These are phyloP conservation scores for Aspergillus sp. DNA, from an alignment of 2,329 filamentous ascomycete species.

Conservation along the genomic window DNA sequence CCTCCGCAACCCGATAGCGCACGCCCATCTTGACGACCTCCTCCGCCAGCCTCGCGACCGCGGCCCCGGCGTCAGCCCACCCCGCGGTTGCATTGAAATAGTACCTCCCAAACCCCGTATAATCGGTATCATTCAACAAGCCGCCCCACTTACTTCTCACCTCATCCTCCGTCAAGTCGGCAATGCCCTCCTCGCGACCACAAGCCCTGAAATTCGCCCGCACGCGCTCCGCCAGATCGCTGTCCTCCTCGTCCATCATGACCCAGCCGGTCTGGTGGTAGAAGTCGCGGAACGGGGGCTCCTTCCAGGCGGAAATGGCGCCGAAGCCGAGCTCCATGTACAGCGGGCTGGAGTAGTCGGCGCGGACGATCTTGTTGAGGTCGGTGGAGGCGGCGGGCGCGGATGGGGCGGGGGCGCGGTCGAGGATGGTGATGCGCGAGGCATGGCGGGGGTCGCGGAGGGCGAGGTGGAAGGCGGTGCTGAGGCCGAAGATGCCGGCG, in stretches of 20 bases:
- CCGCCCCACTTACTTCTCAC: slow-evolving; percentile 33
- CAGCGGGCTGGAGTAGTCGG: slow-evolving; percentile 56
- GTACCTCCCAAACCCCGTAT: slow-evolving; percentile 29
- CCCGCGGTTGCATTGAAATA: slow-evolving; percentile 45
- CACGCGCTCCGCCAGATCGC: slow-evolving; percentile 43
- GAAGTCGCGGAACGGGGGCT: slow-evolving; percentile 45
- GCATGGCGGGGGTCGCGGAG: slow-evolving; percentile 36
- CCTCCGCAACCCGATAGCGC: slow-evolving; percentile 36
- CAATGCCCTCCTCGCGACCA: slow-evolving; percentile 31
- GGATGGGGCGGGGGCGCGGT: slow-evolving; percentile 45
- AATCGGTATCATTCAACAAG: slow-evolving; percentile 29
- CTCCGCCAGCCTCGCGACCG: slow-evolving; percentile 37
- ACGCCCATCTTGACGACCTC: slow-evolving; percentile 39
- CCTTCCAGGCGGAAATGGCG: slow-evolving; percentile 53
- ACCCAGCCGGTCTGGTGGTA: slow-evolving; percentile 55
- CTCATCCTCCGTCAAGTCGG: slow-evolving; percentile 37
- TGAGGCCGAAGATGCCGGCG: slow-evolving; percentile 56
- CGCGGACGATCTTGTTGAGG: slow-evolving; percentile 63
- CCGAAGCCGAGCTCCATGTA: slow-evolving; percentile 59
- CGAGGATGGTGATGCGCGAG: slow-evolving; percentile 48
- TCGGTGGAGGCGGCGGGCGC: slow-evolving; percentile 57
- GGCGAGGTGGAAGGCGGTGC: slow-evolving; percentile 55
- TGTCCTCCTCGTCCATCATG: slow-evolving; percentile 42
- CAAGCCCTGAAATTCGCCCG: slow-evolving; percentile 45
- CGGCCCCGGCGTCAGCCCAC: slow-evolving; percentile 44